Base-by-base conservation (phyloP, 2,329 filamentous ascomycete genomes). In the Penicillium sp. region DNA sequence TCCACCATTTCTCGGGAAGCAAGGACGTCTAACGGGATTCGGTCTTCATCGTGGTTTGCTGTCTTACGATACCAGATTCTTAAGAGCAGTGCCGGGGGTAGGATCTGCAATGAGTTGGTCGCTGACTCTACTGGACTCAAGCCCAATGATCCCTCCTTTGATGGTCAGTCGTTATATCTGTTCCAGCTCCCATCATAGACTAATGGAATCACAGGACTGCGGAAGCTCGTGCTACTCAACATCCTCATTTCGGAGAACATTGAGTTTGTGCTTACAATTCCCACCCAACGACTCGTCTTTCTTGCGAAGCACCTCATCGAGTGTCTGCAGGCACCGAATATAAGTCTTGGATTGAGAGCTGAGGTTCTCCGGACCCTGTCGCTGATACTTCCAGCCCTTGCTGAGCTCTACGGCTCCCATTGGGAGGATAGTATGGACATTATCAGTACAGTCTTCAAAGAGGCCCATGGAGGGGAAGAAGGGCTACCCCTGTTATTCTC, bases 401-500 rank as follows among this genome's bases (percentile, higher is more conserved):
- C 82, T 49, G 85, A 90, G 40, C 82, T 95, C 1, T 96, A 95
- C 59, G 93, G 91, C 0, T 81, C 86, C 0, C 88, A 95, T 62
- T 98, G 93, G 93, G 79, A 84, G 43, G 79, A 79, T 41, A 68
- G 78, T 0, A 68, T 89, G 13, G 73, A 79, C 32, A 79, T 82
- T 43, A 79, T 84, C 50, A 70, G 77, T 9, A 67, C 71, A 6
- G 68, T 82, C 0, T 87, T 84, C 82, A 69, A 72, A 3, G 71
- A 73, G 3, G 74, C 72, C 0, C 64, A 65, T 9, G 66, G 67
- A 2, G 72, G 75, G 5, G 74, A 81, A 12, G 65, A 73, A 9
- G 73, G 75, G 4, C 61, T 88, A 1, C 80, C 87, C 0, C 78
- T 84, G 26, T 72, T 90, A 0, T 78, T 90, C 61, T 78, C 85